Base-by-base conservation (phyloP, 2,329 filamentous ascomycete species). In the Colletotrichum sp. region DNA sequence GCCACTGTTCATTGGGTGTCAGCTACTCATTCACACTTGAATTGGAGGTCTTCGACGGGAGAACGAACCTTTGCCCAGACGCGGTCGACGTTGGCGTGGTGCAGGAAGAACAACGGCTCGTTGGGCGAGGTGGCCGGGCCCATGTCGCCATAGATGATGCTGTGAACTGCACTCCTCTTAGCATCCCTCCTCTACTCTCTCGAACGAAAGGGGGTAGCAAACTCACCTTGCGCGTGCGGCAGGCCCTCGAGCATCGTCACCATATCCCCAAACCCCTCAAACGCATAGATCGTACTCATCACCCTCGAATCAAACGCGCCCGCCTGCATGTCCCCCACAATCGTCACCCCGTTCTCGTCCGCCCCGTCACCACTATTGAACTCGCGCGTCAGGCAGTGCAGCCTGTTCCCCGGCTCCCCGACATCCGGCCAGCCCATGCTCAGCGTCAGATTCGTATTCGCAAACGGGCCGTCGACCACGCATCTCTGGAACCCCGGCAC, bases 91-190 rank as follows among this genome's bases (percentile, higher is more conserved):
- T 83, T 81, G 55, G 78, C 76, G 3, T 82, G 82, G 16, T 82
- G 81, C 0, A 83, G 67, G 77, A 78, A 82, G 66, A 82, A 82
- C 1, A 83, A 48, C 26, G 80, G 79, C 60, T 83, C 81, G 24
- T 79, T 79, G 5, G 81, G 80, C 7, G 73, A 79, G n/a, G 79
- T 80, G n/a, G 79, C 61, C 3, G 79, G 79, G 5, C 79, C 79
- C 79, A 80, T 80, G 3, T 80, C 79, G 10, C 79, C 79, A 0
- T 79, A 79, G 55, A 80, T 80, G 26, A 67, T n/a, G 67, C 71
- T 75, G 75, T 77, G 75, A 52, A 77, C 75, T 77, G 48, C 8
- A 13, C 64, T 2, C 0, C 2, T 5, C 0, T 36, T 4, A 36
- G 34, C 34, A 30, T 30, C 3, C 3, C 8, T 30, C 8, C 8